These are phyloP conservation scores for Colletotrichum sp. DNA, from an alignment of 2,329 filamentous ascomycete genomes.

Conservation along the genomic window DNA sequence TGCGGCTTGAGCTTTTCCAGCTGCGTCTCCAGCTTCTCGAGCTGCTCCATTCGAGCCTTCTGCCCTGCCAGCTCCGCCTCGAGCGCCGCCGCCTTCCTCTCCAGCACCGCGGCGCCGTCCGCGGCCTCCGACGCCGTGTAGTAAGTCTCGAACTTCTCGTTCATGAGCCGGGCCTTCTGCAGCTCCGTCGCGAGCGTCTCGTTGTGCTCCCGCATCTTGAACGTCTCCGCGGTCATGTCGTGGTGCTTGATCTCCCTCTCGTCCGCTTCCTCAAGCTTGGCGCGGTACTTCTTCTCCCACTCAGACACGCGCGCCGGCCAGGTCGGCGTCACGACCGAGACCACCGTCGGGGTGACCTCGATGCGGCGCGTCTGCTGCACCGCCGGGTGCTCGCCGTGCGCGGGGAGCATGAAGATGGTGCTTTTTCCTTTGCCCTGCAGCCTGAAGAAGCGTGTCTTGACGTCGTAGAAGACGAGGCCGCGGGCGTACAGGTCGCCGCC, in stretches of 20 bases:
- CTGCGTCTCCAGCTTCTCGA: not conserved
- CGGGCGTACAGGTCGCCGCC: slow-evolving; percentile 36
- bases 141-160: slow-evolving; percentile 12
- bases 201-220: slow-evolving; percentile 14
- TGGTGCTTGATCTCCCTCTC: slow-evolving; percentile 2
- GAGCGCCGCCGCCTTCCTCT: not conserved
- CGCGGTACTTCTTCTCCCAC: slow-evolving; percentile 29
- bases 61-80: not conserved
- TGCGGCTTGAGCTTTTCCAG: not conserved
- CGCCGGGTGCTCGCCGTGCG: slow-evolving; percentile 50
- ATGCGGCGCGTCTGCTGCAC: slow-evolving; percentile 46
- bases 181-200: slow-evolving; percentile 11
- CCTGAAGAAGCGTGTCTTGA: slow-evolving; percentile 59
- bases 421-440: slow-evolving; percentile 47
- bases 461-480: slow-evolving; percentile 54
- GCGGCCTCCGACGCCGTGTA: not conserved
- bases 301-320: slow-evolving; percentile 37
- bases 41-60: not conserved
- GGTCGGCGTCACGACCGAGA: slow-evolving; percentile 29
- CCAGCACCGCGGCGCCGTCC: not conserved
- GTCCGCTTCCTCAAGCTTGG: slow-evolving; percentile 25
- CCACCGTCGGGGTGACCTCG: slow-evolving; percentile 48
- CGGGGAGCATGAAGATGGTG: slow-evolving; percentile 60
- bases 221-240: slow-evolving; percentile 22
- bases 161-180: not conserved